Base-by-base conservation (phyloP, 2,329 filamentous ascomycete species). In the Verticillium longisporum region DNA sequence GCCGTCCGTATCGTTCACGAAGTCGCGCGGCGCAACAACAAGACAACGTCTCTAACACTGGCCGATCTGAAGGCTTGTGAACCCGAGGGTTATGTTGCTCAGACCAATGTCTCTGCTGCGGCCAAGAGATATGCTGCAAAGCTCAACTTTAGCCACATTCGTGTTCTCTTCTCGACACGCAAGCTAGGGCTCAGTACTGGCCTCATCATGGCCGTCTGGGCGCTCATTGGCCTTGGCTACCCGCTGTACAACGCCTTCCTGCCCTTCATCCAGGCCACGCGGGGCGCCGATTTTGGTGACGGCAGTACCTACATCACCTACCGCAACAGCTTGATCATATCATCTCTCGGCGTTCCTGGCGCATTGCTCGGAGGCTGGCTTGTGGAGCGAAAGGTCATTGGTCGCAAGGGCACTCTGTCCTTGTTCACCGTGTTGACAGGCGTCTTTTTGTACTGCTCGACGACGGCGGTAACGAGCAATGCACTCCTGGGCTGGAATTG, bases 211-310 rank as follows among this genome's bases (percentile, higher is more conserved):
- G 61, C 80, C 0, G 76, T 93, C 1, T 94, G 91, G 91, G 89
- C 83, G 0, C 83, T 92, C 45, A 90, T 93, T 64, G 90, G 90
- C 1, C 80, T 92, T 0, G 89, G 82, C 1, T 93, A 89, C 64
- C 90, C 90, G 0, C 79, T 93, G 0, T 94, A 92, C 74, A 92
- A 92, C 68, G 87, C 89, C 31, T 94, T 91, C 69, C 74, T 94
- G 5, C 90, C 90, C 0, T 92, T 85, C 65, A 89, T 92, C 61
- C 89, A 91, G 72, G 80, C 84, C 1, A 83, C 82, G 0, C 80
- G 88, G 14, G 88, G 90, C 6, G 86, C 82, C 0, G 75, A 89
- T 54, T 91, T 91, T 61, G 87, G 87, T 15, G 89, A 92, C 65
- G 87, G 88, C 7, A 89, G 86, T 54, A 91, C 88, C 0, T 89